phyloP scores from a whole-genome alignment of 352 stramenopile genomes.

The Pythium vanterpoolii region DNA sequence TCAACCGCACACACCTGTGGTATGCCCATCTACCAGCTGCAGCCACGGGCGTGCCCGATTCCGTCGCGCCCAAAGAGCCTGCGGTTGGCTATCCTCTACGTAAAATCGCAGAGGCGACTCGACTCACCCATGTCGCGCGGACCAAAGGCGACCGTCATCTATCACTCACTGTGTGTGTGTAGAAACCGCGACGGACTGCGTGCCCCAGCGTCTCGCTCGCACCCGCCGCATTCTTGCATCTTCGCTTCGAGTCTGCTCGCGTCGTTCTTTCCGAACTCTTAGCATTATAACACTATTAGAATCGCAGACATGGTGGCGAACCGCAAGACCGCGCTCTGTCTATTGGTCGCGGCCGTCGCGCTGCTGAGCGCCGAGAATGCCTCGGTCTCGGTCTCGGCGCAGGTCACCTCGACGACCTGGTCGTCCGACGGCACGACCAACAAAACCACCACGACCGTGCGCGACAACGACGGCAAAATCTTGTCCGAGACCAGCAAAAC shows the following conservation, averaged over 20 bases:
- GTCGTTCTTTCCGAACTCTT: no score
- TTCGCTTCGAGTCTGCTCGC: background rate
- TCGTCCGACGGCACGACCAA: slow-evolving; percentile 1
- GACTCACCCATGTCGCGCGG: no score
- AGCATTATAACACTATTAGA: background rate
- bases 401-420: slow-evolving; percentile 3
- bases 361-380: background rate
- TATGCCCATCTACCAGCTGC: slow-evolving; percentile 8
- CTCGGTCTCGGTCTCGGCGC: background rate
- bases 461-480: background rate
- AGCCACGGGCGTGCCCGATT: background rate
- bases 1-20: no score
- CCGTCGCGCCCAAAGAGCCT: background rate
- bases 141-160: no score
- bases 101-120: background rate
- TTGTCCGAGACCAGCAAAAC: background rate
- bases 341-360: background rate
- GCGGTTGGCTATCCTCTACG: background rate
- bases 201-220: no score
- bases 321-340: background rate
- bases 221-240: background rate
- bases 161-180: no score
- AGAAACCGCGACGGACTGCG: no score
- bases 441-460: slow-evolving; percentile 5
- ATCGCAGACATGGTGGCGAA: background rate